Evolutionary conservation across 495 filamentous ascomycete species (phyloP), one percentile per base, ranked within the genome.

Genomic region (Hypoxylon lienhwacheense): DNA sequence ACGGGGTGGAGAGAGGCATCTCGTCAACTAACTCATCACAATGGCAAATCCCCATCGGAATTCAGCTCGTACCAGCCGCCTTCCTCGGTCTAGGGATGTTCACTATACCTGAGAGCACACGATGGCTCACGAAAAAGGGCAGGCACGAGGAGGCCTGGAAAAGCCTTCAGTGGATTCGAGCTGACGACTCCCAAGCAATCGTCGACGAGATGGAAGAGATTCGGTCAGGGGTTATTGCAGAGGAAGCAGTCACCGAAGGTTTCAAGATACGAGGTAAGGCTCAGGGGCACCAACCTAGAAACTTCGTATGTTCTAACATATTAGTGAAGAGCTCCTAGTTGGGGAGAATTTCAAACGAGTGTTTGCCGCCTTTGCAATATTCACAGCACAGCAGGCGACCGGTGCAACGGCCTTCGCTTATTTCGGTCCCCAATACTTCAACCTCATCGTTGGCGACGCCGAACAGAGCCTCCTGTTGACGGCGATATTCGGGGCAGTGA

Each of bases 21-120:
- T 20, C 47, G 7, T 65, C 70, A 12, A 63, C 67, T 20, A 54
- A 63, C 0, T 42, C 66, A 2, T 58, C 67, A 3, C 75, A 81
- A 62, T 82, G 78, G 80, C 74, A 77, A 59, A 79, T 80, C 22
- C 72, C 77, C 4, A 50, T 82, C 20, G 77, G 75, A 0, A 62
- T 80, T 20, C 78, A 82, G 44, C 63, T 80, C 25, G 60, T 74
- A 0, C 74, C 77, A 0, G 72, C 72, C 6, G 73, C 61, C 1
- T 47, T 81, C 6, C 61, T 81, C 8, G 64, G 73, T 3, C n/a
- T 73, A 0, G 72, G 76, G 0, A 76, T 77, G 70, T 60, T 72
- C 2, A 73, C 73, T 1, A 53, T 79, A 4, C 71, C 71, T 16
- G 77, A 81, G 49, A 75, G 71, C 22, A 67, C 72, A 3, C 71